Base-by-base conservation (phyloP, 495 filamentous ascomycete genomes). In the Collariella sp. region DNA sequence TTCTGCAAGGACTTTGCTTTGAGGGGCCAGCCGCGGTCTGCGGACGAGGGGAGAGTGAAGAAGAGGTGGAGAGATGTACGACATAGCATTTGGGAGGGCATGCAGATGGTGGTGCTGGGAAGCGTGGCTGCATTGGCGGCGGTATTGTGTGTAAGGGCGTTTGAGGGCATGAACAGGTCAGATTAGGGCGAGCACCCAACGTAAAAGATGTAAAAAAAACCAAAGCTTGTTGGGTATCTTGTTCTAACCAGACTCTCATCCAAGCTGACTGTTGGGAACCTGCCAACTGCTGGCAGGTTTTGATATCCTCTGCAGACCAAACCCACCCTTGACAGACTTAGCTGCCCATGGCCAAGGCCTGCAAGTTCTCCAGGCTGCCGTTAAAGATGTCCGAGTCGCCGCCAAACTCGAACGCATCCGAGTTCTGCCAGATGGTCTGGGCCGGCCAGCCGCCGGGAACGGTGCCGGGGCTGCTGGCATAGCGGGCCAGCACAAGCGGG, bases 51-150 rank as follows among this genome's bases (percentile, higher is more conserved):
- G 22, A 0, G 23, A 1, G 15, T 24, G 16, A n/a, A 24, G 36
- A 11, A 16, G 72, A 35, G 74, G 72, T 2, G 19, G 33, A 18
- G 18, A 44, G n/a, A 36, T 63, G 36, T 60, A 2, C 59, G 59
- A 38, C 31, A 23, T 6, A 50, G 65, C 34, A 38, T 46, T 2
- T 67, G 62, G 67, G 70, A 71, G 50, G 84, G 83, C 0, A 42
- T 81, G 13, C 76, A 84, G 52, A 88, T 87, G 84, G 77, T 86
- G 16, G 50, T 81, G 19, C 71, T 87, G 15, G 85, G 84, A 16
- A 81, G 81, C 19, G 61, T 85, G 47, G 84, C 85, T 13, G 84
- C 84, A 0, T 73, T 76, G 1, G 83, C 79, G 13, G 83, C 83
- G 0, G 84, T 87, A 69, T 73, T 82, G 15, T 78, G 83, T 58